A percentile compares a stretch with the other conserved stretches of the same genome.
Evolutionary conservation across 129 eudicot species (phyloP).

Genomic region (Flaveria sonorensis): DNA sequence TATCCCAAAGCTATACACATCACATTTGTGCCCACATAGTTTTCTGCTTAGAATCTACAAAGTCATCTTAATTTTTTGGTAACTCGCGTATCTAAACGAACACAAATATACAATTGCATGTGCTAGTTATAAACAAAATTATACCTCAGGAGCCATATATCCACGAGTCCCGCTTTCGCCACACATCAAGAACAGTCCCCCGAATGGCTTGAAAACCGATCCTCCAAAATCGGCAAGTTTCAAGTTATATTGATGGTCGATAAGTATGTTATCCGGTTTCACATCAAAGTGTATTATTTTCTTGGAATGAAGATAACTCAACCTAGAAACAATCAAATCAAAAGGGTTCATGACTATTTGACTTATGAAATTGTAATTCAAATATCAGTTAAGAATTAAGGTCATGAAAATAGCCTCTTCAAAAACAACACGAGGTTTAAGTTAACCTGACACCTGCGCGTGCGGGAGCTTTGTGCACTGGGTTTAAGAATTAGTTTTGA

Average conservation of each 20-base stretch:
- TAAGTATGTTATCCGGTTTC: slow-evolving; percentile 54
- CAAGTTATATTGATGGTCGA: slow-evolving; percentile 36
- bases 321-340: slow-evolving; percentile 17
- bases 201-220: slow-evolving; percentile 40
- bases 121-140: not conserved
- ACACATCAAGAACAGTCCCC: slow-evolving; percentile 29
- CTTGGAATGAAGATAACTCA: slow-evolving; percentile 55
- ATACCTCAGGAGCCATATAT: slow-evolving; percentile 73
- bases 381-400: too few relatives aligned
- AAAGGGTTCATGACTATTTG: not conserved
- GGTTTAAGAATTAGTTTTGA: not conserved
- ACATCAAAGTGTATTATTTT: slow-evolving; percentile 58
- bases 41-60: slow-evolving; percentile 38
- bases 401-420: too few relatives aligned
- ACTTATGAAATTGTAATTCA: not conserved
- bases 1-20: slow-evolving; percentile 56
- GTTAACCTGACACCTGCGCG: too few relatives aligned
- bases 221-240: slow-evolving; percentile 45
- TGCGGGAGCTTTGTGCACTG: too few relatives aligned
- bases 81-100: not conserved
- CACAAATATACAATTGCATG: not conserved
- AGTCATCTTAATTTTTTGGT: not conserved
- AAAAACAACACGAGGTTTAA: too few relatives aligned
- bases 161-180: slow-evolving; percentile 57
- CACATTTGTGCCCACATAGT: slow-evolving; percentile 43